Conservation (phyloP, 2,329 filamentous ascomycete species). For the Pestalotiopsis fici region DNA sequence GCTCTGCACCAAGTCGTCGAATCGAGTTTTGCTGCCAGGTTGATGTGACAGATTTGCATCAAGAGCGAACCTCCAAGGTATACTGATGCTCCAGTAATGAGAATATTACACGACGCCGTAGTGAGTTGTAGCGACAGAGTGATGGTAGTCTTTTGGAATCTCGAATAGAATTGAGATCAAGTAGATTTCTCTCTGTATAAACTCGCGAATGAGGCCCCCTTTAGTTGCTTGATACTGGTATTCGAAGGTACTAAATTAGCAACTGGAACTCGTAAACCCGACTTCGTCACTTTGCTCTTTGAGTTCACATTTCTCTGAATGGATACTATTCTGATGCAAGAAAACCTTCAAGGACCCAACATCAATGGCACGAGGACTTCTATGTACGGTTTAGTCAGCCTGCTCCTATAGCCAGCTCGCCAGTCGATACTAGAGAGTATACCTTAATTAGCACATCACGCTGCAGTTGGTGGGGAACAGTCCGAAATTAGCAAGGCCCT, state of each 20-base stretch:
- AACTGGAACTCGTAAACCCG: background rate
- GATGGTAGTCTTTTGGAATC: background rate
- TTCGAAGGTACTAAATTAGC: background rate
- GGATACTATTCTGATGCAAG: background rate
- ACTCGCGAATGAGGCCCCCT: no score
- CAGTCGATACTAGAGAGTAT: no score
- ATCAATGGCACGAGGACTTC: background rate
- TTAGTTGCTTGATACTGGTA: no score
- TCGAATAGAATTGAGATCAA: background rate
- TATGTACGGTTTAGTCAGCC: background rate
- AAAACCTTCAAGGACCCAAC: background rate
- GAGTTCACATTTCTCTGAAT: background rate
- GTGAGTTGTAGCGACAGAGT: no score
- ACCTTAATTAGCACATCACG: background rate
- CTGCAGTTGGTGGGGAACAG: background rate
- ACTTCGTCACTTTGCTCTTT: background rate
- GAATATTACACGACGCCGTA: background rate
- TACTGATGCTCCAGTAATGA: background rate
- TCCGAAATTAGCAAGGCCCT: background rate
- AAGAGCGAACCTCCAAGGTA: background rate
- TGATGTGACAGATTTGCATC: background rate
- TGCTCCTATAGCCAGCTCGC: background rate
- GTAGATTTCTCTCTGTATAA: background rate
- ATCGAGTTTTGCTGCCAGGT: background rate
- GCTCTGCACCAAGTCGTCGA: background rate